A percentile compares a stretch with the other conserved stretches of the same genome.
These are phyloP conservation scores for Claviceps digitariae DNA, from an alignment of 2,329 filamentous ascomycete species.

Conservation along the genomic window DNA sequence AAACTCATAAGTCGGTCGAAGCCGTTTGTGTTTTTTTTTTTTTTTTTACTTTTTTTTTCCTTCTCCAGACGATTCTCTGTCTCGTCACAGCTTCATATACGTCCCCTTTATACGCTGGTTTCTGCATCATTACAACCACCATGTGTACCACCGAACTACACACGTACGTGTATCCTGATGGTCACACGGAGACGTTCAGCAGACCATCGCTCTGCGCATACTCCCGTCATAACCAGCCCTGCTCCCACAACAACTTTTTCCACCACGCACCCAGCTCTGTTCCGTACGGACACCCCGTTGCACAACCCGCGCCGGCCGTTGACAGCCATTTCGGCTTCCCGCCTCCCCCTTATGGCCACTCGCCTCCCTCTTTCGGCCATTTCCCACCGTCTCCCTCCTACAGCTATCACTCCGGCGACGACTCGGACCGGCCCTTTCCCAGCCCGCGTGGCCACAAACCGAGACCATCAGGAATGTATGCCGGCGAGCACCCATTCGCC, in stretches of 20 bases:
- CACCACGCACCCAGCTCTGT: conserved; percentile 26
- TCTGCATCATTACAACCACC: no score
- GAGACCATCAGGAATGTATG: conserved; percentile 23
- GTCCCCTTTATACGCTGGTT: neutral
- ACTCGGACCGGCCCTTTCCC: conserved; percentile 22
- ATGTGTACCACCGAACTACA: conserved; percentile 39
- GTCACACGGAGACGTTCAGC: conserved; percentile 20
- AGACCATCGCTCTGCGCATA: conserved; percentile 25
- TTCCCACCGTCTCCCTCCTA: conserved; percentile 29
- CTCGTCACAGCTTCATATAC: neutral
- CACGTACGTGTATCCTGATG: conserved; percentile 33
- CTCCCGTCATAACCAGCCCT: conserved; percentile 27
- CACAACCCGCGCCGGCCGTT: conserved; percentile 11
- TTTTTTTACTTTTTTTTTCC: neutral
- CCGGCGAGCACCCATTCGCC: conserved; percentile 5
- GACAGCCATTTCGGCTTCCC: neutral
- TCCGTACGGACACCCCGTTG: conserved; percentile 16
- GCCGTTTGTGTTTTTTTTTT: neutral
- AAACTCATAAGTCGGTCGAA: no score
- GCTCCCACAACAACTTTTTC: conserved; percentile 26
- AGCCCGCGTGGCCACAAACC: conserved; percentile 18
- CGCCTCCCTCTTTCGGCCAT: conserved; percentile 13
- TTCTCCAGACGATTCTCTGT: neutral
- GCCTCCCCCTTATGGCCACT: conserved; percentile 11
- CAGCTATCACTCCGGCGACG: conserved; percentile 23